Evolutionary conservation across 306 rosid species (phyloP).

Genomic region (Vigna angularis): DNA sequence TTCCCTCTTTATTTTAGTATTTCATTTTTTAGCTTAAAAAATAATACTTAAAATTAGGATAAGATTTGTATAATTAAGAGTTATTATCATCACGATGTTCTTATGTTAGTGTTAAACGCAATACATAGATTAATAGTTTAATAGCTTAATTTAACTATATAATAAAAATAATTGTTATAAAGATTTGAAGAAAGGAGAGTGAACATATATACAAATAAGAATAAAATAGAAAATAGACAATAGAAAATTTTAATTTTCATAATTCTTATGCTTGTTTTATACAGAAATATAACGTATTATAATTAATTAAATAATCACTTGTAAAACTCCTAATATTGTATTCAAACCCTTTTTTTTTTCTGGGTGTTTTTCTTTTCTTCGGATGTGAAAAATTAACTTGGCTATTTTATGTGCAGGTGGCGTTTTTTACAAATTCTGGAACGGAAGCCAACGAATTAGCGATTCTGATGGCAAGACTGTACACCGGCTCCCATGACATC

Average conservation of each 20-base stretch:
- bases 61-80: too few relatives aligned
- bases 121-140: too few relatives aligned
- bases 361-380: background rate
- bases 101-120: too few relatives aligned
- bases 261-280: background rate
- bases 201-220: background rate
- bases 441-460: constrained; percentile 98
- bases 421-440: constrained; percentile 93
- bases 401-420: constrained; percentile 59
- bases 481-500: constrained; percentile 84
- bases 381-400: background rate
- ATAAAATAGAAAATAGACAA: background rate
- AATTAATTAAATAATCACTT: background rate
- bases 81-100: too few relatives aligned
- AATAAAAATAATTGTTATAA: background rate
- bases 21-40: background rate
- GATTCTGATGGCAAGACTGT: constrained; percentile 72
- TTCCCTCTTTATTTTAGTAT: background rate
- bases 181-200: background rate
- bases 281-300: background rate
- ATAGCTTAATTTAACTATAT: too few relatives aligned
- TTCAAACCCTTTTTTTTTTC: background rate
- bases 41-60: too few relatives aligned
- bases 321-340: background rate
- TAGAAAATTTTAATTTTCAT: background rate